Base-by-base conservation (phyloP, 106 monocot species). In the Allium cepa region DNA sequence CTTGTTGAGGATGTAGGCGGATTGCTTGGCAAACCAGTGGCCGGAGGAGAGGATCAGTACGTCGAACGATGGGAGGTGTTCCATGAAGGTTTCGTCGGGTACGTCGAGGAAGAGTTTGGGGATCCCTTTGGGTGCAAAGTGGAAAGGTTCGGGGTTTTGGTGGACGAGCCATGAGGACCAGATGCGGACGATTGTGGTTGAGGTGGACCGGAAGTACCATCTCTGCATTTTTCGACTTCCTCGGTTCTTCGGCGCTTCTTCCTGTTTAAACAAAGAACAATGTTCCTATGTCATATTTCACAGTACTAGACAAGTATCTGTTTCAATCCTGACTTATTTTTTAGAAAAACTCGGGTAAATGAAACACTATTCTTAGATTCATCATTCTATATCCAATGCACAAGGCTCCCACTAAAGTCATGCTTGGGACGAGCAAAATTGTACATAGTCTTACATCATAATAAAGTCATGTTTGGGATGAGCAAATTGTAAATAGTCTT, bases 131-230 rank as follows among this genome's bases (percentile, higher is more conserved):
- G 79, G 71, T 7, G 74, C 79, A 26, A 49, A 77, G 13, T 73
- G 71, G 10, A 76, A 45, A 49, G 55, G 17, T 17, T 68, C 79
- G 0, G 28, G 46, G 12, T 53, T 71, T 17, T 67, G 62, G 66
- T 73, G 79, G 62, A 87, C 79, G 36, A 87, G 87, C 87, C 87
- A 87, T 22, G 87, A 80, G 9, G 83, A 87, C 87, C 87, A 87
- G 69, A 87, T 83, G 3, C 87, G 79, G 56, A 74, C 70, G 22
- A 87, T 63, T 47, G 47, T 77, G 4, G 87, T 83, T 9, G 70
- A 59, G 22, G 80, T 80, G 45, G 80, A 75, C 55, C 18, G 49
- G 67, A 80, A 80, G 18, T 58, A 22, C 79, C 79, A 75, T 60
- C 57, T 13, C 15, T 75, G 79, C 74, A 70, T 70, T 9, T 56